Evolutionary conservation across 2,329 filamentous ascomycete genomes (phyloP).

Genomic region (Fusarium poae): DNA sequence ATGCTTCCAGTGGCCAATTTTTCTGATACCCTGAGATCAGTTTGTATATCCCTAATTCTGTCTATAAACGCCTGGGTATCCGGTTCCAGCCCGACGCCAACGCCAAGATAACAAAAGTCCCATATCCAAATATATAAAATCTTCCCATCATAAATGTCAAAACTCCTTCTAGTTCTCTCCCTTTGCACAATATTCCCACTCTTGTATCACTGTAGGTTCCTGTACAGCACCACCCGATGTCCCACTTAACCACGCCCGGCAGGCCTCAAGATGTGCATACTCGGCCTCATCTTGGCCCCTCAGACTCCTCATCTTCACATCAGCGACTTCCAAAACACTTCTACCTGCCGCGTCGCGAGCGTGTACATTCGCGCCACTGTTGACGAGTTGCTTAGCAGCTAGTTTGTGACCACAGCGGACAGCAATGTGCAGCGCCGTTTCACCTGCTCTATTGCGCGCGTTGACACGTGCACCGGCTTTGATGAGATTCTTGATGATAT

Average conservation of each 20-base stretch:
- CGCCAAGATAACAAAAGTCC: slow-evolving; percentile 6
- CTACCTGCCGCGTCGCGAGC: slow-evolving; percentile 60
- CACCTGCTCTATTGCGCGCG: slow-evolving; percentile 65
- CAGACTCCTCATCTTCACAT: slow-evolving; percentile 55
- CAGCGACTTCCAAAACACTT: slow-evolving; percentile 62
- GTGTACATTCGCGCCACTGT: slow-evolving; percentile 62
- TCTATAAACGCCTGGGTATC: slow-evolving; percentile 17
- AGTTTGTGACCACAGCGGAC: slow-evolving; percentile 66
- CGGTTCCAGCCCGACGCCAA: slow-evolving; percentile 31
- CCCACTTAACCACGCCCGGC: slow-evolving; percentile 61
- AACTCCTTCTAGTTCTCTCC: not conserved
- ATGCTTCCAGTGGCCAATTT: too few species aligned
- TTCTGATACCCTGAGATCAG: too few species aligned
- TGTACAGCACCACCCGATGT: slow-evolving; percentile 53
- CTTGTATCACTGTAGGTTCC: slow-evolving; percentile 56
- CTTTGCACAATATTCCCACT: slow-evolving; percentile 53
- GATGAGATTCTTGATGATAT: slow-evolving; percentile 61
- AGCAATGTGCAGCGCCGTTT: slow-evolving; percentile 68
- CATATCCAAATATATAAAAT: not conserved
- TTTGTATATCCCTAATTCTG: slow-evolving; percentile 10
- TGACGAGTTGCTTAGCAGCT: slow-evolving; percentile 61
- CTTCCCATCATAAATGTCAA: not conserved
- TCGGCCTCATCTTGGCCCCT: slow-evolving; percentile 50
- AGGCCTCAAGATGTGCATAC: slow-evolving; percentile 61
- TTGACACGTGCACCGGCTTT: slow-evolving; percentile 60